Base-by-base conservation (phyloP, 2,329 filamentous ascomycete genomes). In the Sphaerulina musiva region DNA sequence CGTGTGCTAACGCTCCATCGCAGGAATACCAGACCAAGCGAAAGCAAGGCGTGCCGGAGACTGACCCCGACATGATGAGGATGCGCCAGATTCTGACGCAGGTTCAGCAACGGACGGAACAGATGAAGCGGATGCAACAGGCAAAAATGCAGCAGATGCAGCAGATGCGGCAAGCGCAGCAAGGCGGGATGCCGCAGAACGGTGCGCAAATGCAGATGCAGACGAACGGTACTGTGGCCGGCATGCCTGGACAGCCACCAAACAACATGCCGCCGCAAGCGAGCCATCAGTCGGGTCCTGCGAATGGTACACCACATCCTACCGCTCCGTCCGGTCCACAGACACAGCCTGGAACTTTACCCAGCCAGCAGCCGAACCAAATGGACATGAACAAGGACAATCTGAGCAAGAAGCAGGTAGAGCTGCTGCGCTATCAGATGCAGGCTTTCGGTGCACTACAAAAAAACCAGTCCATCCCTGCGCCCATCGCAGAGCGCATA, bases 21-120 rank as follows among this genome's bases (percentile, higher is more conserved):
- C 66, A 96, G 91, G 90, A 89, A 80, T 93, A 87, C 62, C 86
- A 87, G 68, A 83, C 88, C 70, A 90, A 97, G 87, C 93, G 92
- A 73, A 81, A 87, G 53, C 80, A 85, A 65, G 91, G 91, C 62
- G 85, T 95, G 23, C 82, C 88, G 40, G 80, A 84, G 53, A 86
- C 80, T 53, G 90, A 97, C 66, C 92, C 92, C 44, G 91, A 97
- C 69, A 91, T 86, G 66, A 80, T 92, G 66, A 95, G 93, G 73
- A 81, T 84, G 32, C 85, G 89, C 51, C 83, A 86, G 58, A 83
- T 95, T 57, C 79, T 96, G 58, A 71, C 81, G 38, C 83, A 79
- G 62, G 81, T 95, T 51, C 86, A 89, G 62, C 64, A 70, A 59
- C 59, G 69, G 63, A 64, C 66, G 62, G 62, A 70, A 46, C 59